These are phyloP conservation scores for Komagataella mondaviorum DNA, from an alignment of 805 yeast genomes.

Conservation along the genomic window DNA sequence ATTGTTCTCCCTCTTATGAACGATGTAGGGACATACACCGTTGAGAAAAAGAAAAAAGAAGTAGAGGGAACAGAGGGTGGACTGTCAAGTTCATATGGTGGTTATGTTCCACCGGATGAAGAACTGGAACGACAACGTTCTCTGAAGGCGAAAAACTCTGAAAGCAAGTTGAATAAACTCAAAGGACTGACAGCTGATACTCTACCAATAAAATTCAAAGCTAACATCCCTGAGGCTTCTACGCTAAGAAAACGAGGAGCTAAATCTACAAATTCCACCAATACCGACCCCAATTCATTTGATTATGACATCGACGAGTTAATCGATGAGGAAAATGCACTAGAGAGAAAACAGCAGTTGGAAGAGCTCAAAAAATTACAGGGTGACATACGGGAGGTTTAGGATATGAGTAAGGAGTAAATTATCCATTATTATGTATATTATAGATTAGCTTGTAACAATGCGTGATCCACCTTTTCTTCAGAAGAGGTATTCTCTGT, in stretches of 20 bases:
- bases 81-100: not conserved
- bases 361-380: not conserved
- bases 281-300: constrained; percentile 17
- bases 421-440: not conserved
- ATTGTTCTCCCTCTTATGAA: constrained; percentile 4
- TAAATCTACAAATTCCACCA: not conserved
- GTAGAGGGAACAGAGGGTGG: not conserved
- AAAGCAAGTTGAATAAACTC: constrained; percentile 5
- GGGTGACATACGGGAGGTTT: not conserved
- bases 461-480: not conserved
- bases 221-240: constrained; percentile 8
- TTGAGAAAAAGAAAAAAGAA: constrained; percentile 1
- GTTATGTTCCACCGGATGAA: constrained; percentile 17
- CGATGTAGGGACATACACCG: constrained; percentile 4
- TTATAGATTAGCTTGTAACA: not conserved
- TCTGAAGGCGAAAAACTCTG: not conserved
- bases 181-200: constrained; percentile 13
- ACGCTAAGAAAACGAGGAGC: constrained; percentile 8
- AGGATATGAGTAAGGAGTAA: not conserved
- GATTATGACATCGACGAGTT: constrained; percentile 36
- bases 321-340: constrained; percentile 20
- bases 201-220: constrained; percentile 13
- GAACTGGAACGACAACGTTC: not conserved
- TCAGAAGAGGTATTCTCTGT: not conserved
- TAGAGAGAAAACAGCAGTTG: constrained; percentile 9